phyloP scores from a whole-genome alignment of 306 rosid genomes.

The Dalbergia cultrata region DNA sequence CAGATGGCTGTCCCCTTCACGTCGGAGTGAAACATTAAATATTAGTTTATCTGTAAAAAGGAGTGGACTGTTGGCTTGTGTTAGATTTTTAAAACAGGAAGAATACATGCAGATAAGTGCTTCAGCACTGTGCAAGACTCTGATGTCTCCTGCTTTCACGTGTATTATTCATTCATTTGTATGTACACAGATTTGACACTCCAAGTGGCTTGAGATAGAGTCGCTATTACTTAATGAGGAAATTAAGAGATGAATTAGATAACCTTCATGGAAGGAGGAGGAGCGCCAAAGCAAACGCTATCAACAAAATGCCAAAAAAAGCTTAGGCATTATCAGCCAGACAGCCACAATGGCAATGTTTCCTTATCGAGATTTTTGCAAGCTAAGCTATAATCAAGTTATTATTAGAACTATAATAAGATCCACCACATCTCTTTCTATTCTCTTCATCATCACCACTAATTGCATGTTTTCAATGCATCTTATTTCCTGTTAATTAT shows the following conservation, averaged over 20 bases:
- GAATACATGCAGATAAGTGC: constrained; percentile 14
- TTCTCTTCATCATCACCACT: constrained; percentile 51
- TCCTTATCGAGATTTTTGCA: constrained; percentile 72
- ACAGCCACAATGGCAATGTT: constrained; percentile 32
- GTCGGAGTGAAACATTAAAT: constrained; percentile 25
- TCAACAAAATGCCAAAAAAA: constrained; percentile 48
- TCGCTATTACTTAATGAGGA: constrained; percentile 42
- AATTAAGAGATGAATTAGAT: constrained; percentile 62
- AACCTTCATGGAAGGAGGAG: constrained; percentile 54
- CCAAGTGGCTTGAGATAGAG: constrained; percentile 43
- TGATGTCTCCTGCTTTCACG: constrained; percentile 32
- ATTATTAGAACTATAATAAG: constrained; percentile 51
- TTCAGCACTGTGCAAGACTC: too few relatives aligned
- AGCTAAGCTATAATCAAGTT: constrained; percentile 68
- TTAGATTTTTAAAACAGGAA: constrained; percentile 20
- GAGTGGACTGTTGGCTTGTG: background rate
- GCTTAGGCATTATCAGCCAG: constrained; percentile 59
- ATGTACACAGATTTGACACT: background rate
- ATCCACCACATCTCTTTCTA: constrained; percentile 71
- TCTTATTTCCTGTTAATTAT: constrained; percentile 41
- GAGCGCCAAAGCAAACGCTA: constrained; percentile 51
- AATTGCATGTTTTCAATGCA: constrained; percentile 70
- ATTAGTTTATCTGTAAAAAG: constrained; percentile 21
- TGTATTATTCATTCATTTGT: constrained; percentile 25
- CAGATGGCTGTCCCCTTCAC: constrained; percentile 34